Evolutionary conservation across 2,329 filamentous ascomycete species (phyloP), one percentile per base, ranked within the genome.

Genomic region (Talaromyces sp.): DNA sequence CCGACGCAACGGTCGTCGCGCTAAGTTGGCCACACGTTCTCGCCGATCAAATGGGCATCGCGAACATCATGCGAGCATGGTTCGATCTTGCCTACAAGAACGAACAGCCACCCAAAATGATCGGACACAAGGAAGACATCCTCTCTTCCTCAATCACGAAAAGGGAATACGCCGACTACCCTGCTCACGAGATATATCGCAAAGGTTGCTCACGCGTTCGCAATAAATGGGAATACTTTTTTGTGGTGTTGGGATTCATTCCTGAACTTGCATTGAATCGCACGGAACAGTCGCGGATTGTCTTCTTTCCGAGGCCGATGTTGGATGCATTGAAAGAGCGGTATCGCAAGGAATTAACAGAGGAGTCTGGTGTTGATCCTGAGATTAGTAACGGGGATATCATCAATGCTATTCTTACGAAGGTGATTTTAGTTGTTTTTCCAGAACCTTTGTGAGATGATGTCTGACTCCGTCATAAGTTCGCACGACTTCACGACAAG

Each of bases 1-100:
- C 33, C 22, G 59, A 61, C 17, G 47, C 59, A 2, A 61, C 45
- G 6, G 59, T 61, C 31, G 25, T 61, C 22, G 59, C 59, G 35
- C 8, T 39, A 2, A 25, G 59, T 22, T 6, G 25, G 1, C 45
- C 59, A 13, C 59, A 61, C 27, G 11, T 27, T 6, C 31, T 61
- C 25, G 35, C 45, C 15, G 59, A 61, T 19, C 59, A 61, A 27
- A 39, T 61, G 22, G 59, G 59, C 10, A 15, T 61, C 2, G 35
- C 43, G 1, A 61, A 61, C 27, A 61, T 61, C 22, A 33, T 61
- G 59, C 22, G 59, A 7, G 59, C 59, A 22, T 61, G 59, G 59
- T 19, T 61, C 11, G 33, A 22, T 8, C 45, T 61, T 15, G 6
- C 35, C n/a, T 56, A 56, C 33, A 17, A 50, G 3, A 50, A 50